Base-by-base conservation (phyloP, 768 basidiomycete species). In the Epithele typhae region DNA sequence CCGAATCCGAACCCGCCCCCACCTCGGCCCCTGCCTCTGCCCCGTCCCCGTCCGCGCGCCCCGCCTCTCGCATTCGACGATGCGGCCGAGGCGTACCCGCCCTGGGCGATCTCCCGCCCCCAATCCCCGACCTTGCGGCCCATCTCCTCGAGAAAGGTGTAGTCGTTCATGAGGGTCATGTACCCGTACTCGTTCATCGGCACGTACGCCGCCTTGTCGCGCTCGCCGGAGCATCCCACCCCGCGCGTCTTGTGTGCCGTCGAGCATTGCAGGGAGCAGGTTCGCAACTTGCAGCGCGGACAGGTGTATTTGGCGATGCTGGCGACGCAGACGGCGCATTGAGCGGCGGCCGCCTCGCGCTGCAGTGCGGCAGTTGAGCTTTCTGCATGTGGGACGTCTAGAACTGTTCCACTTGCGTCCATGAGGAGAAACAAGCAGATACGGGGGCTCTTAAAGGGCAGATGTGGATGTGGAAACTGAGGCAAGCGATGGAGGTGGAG, bases 151-250 rank as follows among this genome's bases (percentile, higher is more conserved):
- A 96, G 71, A 61, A 82, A 93, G 34, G 74, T 72, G 63, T 92
- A 96, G 66, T 96, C 93, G 56, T 84, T 77, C 82, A 92, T 87
- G 82, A 95, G 84, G 22, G 78, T 75, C 8, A 90, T 89, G 79
- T 87, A 91, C 4, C 79, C 77, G 59, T 92, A 95, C 55, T 80
- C 61, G 56, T 89, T 92, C 81, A 93, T 84, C 11, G 86, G 78
- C 14, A 92, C 79, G 60, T 82, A 90, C 3, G 74, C 75, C 0
- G 71, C 79, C 58, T 82, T 84, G 68, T 92, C 75, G 45, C 90
- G 82, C 49, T 79, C 69, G 10, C 90, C 91, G 0, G 78, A 75
- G 60, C 90, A 92, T 12, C 73, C 73, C 14, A 70, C 73, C 14
- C 63, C 60, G 10, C 45, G 51, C 10, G 69, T 54, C 62, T 92